These are phyloP conservation scores for Perkinsela sp. DNA, from an alignment of 208 protist genomes.

Conservation along the genomic window DNA sequence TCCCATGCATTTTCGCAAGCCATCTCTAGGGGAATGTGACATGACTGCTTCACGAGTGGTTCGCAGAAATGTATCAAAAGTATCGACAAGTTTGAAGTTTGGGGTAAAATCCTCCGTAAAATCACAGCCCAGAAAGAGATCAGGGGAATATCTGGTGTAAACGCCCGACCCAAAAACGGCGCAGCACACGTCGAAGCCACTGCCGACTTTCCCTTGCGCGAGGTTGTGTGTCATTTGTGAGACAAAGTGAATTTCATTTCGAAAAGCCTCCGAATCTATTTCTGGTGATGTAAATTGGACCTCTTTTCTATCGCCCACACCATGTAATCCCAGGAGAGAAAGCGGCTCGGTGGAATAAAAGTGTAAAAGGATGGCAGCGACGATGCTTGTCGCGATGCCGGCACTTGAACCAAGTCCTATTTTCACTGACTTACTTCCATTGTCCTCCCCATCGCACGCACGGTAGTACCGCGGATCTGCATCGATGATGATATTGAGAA, in stretches of 20 bases:
- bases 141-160: slow-evolving; percentile 58
- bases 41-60: too few species aligned
- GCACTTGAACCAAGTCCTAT: slow-evolving; percentile 76
- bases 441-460: slow-evolving; percentile 43
- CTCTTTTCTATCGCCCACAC: background rate
- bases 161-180: slow-evolving; percentile 67
- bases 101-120: slow-evolving; percentile 1
- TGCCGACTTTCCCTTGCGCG: slow-evolving; percentile 80
- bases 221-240: slow-evolving; percentile 71
- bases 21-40: too few species aligned
- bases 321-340: background rate
- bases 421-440: slow-evolving; percentile 36
- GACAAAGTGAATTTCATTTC: slow-evolving; percentile 46
- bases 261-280: background rate
- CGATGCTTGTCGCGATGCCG: slow-evolving; percentile 63
- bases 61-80: background rate
- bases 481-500: slow-evolving; percentile 17
- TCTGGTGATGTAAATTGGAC: background rate
- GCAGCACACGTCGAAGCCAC: slow-evolving; percentile 81
- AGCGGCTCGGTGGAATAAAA: slow-evolving; percentile 7
- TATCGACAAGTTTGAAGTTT: slow-evolving; percentile 1
- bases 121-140: background rate
- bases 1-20: too few species aligned
- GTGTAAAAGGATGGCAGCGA: slow-evolving; percentile 36
- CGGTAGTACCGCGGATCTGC: slow-evolving; percentile 74